These are phyloP conservation scores for Celoporthe dispersa DNA, from an alignment of 2,329 filamentous ascomycete genomes.

Conservation along the genomic window DNA sequence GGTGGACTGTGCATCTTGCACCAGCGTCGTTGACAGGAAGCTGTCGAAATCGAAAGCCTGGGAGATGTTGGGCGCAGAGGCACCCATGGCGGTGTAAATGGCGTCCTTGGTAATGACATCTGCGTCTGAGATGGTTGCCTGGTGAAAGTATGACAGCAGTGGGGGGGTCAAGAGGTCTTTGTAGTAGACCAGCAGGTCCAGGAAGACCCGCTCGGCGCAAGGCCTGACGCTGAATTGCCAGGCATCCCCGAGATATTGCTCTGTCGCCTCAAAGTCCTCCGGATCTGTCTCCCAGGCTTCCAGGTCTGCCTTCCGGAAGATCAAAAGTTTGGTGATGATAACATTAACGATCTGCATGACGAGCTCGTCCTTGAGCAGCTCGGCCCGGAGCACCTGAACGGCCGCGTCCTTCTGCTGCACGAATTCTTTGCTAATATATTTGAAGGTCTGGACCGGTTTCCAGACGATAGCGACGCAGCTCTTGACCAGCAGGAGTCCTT, in stretches of 20 bases:
- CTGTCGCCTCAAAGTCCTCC: slow-evolving; percentile 91
- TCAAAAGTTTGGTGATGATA: slow-evolving; percentile 85
- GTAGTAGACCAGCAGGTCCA: slow-evolving; percentile 88
- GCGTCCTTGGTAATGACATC: slow-evolving; percentile 89
- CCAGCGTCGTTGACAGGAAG: slow-evolving; percentile 76
- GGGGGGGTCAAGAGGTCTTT: slow-evolving; percentile 80
- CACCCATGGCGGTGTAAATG: slow-evolving; percentile 89
- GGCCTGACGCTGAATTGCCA: slow-evolving; percentile 93
- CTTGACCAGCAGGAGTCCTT: slow-evolving; percentile 80
- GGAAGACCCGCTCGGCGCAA: slow-evolving; percentile 90
- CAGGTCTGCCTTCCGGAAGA: slow-evolving; percentile 83
- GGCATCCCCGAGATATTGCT: slow-evolving; percentile 81
- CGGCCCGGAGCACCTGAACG: slow-evolving; percentile 68
- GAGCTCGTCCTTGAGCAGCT: slow-evolving; percentile 77
- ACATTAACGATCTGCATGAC: slow-evolving; percentile 81
- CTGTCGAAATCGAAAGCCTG: slow-evolving; percentile 80
- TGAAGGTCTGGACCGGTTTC: slow-evolving; percentile 79
- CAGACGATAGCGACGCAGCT: slow-evolving; percentile 86
- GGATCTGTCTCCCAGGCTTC: slow-evolving; percentile 93
- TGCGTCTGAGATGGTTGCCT: slow-evolving; percentile 66
- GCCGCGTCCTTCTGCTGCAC: slow-evolving; percentile 78
- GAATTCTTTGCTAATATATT: slow-evolving; percentile 74
- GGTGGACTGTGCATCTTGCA: slow-evolving; percentile 73
- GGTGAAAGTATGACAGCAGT: slow-evolving; percentile 80
- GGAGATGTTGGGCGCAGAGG: slow-evolving; percentile 78